phyloP scores from a whole-genome alignment of 352 stramenopile species.

The Globisporangium camurandrum region DNA sequence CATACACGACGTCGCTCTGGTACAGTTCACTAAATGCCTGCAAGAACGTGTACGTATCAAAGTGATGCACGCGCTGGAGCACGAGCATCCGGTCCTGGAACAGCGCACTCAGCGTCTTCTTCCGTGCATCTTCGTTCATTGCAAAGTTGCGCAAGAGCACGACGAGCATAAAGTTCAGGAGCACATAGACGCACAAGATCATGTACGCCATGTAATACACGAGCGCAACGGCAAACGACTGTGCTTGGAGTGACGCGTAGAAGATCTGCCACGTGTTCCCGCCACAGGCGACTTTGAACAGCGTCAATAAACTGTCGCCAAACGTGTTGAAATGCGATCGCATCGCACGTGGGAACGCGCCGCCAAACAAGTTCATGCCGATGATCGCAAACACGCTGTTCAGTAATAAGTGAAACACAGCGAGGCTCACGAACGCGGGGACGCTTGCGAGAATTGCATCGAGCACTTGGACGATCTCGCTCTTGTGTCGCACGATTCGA shows the following conservation, averaged over 20 bases:
- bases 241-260: constrained; percentile 52
- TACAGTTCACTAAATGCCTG: constrained; percentile 73
- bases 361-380: constrained; percentile 77
- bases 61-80: constrained; percentile 72
- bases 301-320: constrained; percentile 70
- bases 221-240: constrained; percentile 44
- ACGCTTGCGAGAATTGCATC: constrained; percentile 64
- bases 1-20: constrained; percentile 69
- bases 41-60: constrained; percentile 71
- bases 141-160: constrained; percentile 78
- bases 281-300: constrained; percentile 83
- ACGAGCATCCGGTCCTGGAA: constrained; percentile 77
- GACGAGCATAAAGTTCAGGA: constrained; percentile 84
- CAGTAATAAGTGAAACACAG: constrained; percentile 49
- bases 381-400: constrained; percentile 80
- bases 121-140: constrained; percentile 80
- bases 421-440: constrained; percentile 57
- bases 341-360: constrained; percentile 63
- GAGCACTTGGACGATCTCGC: constrained; percentile 60
- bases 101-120: constrained; percentile 54
- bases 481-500: constrained; percentile 67
- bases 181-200: constrained; percentile 56
- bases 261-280: constrained; percentile 81
- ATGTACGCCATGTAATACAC: constrained; percentile 73
- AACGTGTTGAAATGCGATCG: constrained; percentile 81